Percentiles rank a stretch among this genome's conserved stretches.
Conservation (phyloP, 768 basidiomycete genomes). For the Auricularia auricula-judae region DNA sequence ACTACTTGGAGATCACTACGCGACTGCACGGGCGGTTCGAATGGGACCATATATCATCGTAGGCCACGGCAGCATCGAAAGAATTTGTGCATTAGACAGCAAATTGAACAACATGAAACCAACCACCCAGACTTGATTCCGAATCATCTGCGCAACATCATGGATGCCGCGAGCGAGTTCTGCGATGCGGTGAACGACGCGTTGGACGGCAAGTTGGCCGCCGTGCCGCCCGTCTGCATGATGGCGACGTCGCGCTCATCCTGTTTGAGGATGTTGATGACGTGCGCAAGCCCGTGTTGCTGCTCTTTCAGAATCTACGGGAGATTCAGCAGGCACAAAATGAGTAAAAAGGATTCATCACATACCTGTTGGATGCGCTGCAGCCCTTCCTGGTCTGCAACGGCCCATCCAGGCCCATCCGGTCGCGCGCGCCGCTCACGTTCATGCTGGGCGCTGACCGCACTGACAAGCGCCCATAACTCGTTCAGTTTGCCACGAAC, state of each 20-base stretch:
- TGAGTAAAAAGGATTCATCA: neutral
- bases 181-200: neutral
- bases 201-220: neutral
- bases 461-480: constrained; percentile 75
- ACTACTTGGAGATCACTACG: constrained; percentile 67
- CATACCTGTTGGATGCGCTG: constrained; percentile 62
- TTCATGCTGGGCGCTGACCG: constrained; percentile 50
- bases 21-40: constrained; percentile 62
- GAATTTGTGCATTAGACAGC: neutral
- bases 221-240: constrained; percentile 22
- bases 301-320: constrained; percentile 61
- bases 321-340: too few relatives aligned
- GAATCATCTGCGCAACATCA: neutral
- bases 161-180: neutral
- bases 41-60: neutral
- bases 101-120: neutral
- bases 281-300: constrained; percentile 68
- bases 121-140: neutral
- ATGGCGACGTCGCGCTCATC: constrained; percentile 55
- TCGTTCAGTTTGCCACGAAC: constrained; percentile 58
- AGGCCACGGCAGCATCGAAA: neutral
- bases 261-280: constrained; percentile 62
- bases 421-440: constrained; percentile 19
- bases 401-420: constrained; percentile 51
- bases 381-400: constrained; percentile 81